A percentile compares a stretch with the other conserved stretches of the same genome.
Evolutionary conservation across 306 rosid genomes (phyloP).

Genomic region (Fragaria iinumae): DNA sequence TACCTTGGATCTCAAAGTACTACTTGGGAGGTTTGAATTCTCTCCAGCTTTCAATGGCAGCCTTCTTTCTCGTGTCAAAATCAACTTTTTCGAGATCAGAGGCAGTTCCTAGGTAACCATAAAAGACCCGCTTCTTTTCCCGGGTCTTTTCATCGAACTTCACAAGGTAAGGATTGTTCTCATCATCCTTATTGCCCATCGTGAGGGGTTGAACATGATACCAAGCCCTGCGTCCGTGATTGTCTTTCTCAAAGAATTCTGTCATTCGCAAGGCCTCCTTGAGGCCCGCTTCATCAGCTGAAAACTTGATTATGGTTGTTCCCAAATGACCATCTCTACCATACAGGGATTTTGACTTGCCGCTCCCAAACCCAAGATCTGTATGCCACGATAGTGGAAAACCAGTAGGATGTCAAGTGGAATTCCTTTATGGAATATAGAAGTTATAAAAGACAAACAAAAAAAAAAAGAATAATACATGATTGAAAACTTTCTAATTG

Average conservation of each 20-base stretch:
- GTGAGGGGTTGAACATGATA: constrained; percentile 53
- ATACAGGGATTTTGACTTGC: constrained; percentile 90
- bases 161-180: constrained; percentile 79
- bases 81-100: constrained; percentile 86
- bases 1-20: constrained; percentile 33
- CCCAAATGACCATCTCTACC: constrained; percentile 99
- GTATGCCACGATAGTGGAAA: constrained; percentile 42
- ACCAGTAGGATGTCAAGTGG: constrained; percentile 29
- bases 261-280: constrained; percentile 78
- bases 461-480: neutral
- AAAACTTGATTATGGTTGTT: constrained; percentile 66
- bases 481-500: neutral
- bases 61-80: constrained; percentile 87
- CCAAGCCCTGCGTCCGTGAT: constrained; percentile 83
- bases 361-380: constrained; percentile 90
- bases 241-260: constrained; percentile 70
- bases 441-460: neutral
- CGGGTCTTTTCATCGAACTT: constrained; percentile 61
- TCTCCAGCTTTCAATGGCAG: constrained; percentile 63
- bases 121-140: constrained; percentile 75
- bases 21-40: constrained; percentile 56
- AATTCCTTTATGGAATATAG: neutral
- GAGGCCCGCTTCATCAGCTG: constrained; percentile 78
- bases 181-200: constrained; percentile 71
- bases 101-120: constrained; percentile 88